phyloP scores from a whole-genome alignment of 441 rosid species.

The Erodium trifolium region DNA sequence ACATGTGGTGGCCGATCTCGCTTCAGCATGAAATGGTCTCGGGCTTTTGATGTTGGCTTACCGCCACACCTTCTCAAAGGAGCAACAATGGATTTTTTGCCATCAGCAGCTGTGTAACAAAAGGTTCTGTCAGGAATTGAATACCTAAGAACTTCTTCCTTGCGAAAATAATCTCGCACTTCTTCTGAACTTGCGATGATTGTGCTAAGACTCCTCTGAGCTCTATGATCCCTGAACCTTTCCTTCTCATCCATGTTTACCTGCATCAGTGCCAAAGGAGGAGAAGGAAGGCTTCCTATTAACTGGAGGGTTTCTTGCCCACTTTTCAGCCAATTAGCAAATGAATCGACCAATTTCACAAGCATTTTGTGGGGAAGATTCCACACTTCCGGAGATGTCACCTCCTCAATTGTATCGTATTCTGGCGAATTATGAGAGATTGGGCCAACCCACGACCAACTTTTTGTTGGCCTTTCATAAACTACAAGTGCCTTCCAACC shows the following conservation, averaged over 20 bases:
- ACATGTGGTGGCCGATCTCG: conserved; percentile 99
- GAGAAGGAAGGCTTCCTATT: conserved; percentile 97
- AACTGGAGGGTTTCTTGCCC: conserved; percentile 93
- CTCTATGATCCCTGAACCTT: conserved; percentile 93
- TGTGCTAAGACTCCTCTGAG: conserved; percentile 95
- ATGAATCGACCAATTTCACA: conserved; percentile 90
- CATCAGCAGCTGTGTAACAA: conserved; percentile 95
- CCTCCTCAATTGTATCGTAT: conserved; percentile 71
- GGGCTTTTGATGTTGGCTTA: conserved; percentile 98
- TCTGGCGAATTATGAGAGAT: conserved; percentile 42
- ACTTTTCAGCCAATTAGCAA: conserved; percentile 96
- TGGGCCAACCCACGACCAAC: conserved; percentile 96
- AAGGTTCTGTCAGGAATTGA: conserved; percentile 98
- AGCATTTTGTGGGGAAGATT: conserved; percentile 89
- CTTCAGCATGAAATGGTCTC: conserved; percentile 99
- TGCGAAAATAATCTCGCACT: conserved; percentile 65
- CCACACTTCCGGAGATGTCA: conserved; percentile 96
- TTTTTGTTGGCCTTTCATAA: conserved; percentile 67
- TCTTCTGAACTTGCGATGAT: conserved; percentile 47
- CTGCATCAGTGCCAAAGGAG: conserved; percentile 78
- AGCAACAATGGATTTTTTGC: conserved; percentile 91
- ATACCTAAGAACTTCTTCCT: conserved; percentile 85
- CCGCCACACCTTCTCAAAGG: conserved; percentile 99
- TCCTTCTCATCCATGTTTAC: conserved; percentile 89
- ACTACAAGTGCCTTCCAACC: conserved; percentile 90